Conservation (phyloP, 345 rosid species). For the Populus pruinosa region DNA sequence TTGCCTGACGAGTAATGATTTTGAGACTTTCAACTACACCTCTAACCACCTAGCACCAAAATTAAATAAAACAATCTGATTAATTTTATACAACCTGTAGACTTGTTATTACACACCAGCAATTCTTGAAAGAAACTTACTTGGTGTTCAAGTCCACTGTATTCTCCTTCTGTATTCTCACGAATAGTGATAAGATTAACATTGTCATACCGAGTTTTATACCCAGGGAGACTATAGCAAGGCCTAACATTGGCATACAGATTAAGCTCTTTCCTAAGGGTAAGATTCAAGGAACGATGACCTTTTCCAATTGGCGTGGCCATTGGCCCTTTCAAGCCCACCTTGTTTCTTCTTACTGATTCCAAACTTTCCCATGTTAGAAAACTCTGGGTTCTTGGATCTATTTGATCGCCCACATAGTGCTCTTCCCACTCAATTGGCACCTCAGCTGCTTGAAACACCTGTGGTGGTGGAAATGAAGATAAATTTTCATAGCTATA, state of each 20-base stretch:
- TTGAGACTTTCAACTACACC: conserved; percentile 99
- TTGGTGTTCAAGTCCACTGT: conserved; percentile 99
- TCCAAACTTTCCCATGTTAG: conserved; percentile 97
- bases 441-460: conserved; percentile 75
- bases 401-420: conserved; percentile 70
- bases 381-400: conserved; percentile 97
- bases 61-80: not conserved
- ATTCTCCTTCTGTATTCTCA: conserved; percentile 98
- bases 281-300: conserved; percentile 90
- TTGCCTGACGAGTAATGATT: conserved; percentile 93
- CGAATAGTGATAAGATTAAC: conserved; percentile 93
- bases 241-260: conserved; percentile 97
- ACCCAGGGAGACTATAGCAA: conserved; percentile 95
- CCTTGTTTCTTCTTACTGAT: conserved; percentile 76
- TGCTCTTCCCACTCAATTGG: conserved; percentile 99
- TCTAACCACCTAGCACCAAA: conserved; percentile 73
- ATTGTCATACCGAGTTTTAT: conserved; percentile 87
- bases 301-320: conserved; percentile 99
- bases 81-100: not conserved
- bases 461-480: conserved; percentile 28
- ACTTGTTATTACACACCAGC: not conserved
- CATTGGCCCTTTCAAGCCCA: conserved; percentile 99
- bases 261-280: conserved; percentile 93
- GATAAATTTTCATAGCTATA: not conserved
- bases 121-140: conserved; percentile 40